Conservation (phyloP, 176 grass and related monocot genomes). For the Triticum urartu region DNA sequence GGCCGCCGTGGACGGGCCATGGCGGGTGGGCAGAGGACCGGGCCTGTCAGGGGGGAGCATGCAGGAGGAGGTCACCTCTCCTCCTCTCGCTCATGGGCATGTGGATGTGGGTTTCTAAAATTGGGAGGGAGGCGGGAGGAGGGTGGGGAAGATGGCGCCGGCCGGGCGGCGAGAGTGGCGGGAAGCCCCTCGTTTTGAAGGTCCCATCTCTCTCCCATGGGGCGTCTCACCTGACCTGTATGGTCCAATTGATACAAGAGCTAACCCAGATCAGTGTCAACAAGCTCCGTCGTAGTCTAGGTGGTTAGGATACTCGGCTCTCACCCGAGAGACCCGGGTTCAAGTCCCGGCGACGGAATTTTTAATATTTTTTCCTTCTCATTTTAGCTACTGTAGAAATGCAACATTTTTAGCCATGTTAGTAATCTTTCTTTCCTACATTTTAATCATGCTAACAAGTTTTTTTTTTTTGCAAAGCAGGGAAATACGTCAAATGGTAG, state of each 20-base stretch:
- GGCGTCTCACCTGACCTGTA: too few species aligned
- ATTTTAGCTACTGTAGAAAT: neutral
- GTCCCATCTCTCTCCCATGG: rapidly evolving
- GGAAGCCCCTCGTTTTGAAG: constrained; percentile 15
- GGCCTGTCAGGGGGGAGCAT: neutral
- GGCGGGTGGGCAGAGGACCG: neutral
- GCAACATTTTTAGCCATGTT: neutral
- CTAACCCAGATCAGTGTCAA: neutral
- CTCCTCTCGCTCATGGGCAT: constrained; percentile 25
- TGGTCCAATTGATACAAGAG: rapidly evolving
- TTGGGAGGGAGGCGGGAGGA: constrained; percentile 8
- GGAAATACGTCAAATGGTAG: too few species aligned
- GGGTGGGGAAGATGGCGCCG: neutral
- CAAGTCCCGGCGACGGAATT: constrained; percentile 48
- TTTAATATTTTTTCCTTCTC: neutral
- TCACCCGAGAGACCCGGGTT: constrained; percentile 90
- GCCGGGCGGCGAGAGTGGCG: constrained; percentile 39
- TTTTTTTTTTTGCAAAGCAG: neutral
- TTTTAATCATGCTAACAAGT: neutral
- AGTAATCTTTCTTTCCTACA: too few species aligned
- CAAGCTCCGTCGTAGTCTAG: constrained; percentile 83
- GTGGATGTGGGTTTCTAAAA: constrained; percentile 24
- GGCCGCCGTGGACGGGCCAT: constrained; percentile 44
- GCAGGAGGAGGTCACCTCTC: constrained; percentile 12
- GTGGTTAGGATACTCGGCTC: constrained; percentile 97